These are phyloP conservation scores for Taiozyma sp. DNA, from an alignment of 1,139 yeast species.

Conservation along the genomic window DNA sequence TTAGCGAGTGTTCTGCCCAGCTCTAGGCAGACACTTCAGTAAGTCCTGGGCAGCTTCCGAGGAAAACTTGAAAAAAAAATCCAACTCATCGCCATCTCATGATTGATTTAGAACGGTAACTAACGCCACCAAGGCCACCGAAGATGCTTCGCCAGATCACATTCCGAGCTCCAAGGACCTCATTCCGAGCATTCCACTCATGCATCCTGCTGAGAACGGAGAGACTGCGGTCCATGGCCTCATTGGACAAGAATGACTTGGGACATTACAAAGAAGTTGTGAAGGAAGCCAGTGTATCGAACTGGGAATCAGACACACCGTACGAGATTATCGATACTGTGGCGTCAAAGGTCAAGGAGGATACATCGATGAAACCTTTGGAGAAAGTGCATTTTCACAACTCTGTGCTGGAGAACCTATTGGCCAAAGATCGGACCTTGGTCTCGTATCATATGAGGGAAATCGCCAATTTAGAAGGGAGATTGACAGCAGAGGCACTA, in stretches of 20 bases:
- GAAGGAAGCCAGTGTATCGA: neutral
- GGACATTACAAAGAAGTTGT: neutral
- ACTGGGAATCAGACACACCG: neutral
- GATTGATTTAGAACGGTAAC: too few species aligned
- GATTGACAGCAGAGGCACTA: constrained; percentile 9
- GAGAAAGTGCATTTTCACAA: constrained; percentile 15
- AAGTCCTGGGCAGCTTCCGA: neutral
- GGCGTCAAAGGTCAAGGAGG: neutral
- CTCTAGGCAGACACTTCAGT: too few species aligned
- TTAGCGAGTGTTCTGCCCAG: too few species aligned
- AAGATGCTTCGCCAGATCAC: neutral
- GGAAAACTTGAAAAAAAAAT: too few species aligned
- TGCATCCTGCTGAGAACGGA: neutral
- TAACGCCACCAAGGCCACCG: neutral
- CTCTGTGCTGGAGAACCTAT: constrained; percentile 11
- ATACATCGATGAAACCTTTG: neutral
- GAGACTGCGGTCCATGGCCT: neutral
- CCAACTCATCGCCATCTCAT: neutral
- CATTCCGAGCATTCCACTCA: neutral
- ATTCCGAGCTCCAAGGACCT: neutral
- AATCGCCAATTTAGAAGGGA: constrained; percentile 5
- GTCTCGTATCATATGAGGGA: constrained; percentile 13
- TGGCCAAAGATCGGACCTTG: constrained; percentile 16
- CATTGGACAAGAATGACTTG: neutral
- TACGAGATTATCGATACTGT: neutral